A percentile compares a stretch with the other conserved stretches of the same genome.
phyloP scores from a whole-genome alignment of 176 grass and related monocot genomes.

The Poa annua region DNA sequence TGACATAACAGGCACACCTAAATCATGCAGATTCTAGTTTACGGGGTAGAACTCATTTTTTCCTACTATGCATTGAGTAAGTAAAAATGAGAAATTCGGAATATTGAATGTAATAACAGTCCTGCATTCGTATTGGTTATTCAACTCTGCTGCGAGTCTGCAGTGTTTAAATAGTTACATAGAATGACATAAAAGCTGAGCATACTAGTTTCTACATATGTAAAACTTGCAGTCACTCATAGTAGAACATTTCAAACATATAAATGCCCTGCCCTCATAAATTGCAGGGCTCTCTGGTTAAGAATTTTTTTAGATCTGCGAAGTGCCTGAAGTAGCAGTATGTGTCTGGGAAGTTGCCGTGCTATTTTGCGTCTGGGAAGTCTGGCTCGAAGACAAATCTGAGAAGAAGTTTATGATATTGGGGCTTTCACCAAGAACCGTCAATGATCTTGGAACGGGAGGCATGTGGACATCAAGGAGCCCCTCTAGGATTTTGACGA shows the following conservation, averaged over 20 bases:
- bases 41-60: background rate
- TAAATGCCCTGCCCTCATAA: slow-evolving; percentile 16
- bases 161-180: slow-evolving; percentile 22
- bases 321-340: slow-evolving; percentile 45
- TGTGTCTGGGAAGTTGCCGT: slow-evolving; percentile 43
- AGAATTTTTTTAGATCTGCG: slow-evolving; percentile 23
- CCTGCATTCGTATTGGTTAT: slow-evolving; percentile 3
- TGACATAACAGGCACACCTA: background rate
- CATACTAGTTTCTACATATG: slow-evolving; percentile 37
- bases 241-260: slow-evolving; percentile 1
- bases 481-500: slow-evolving; percentile 84
- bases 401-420: no score
- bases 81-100: background rate
- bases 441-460: slow-evolving; percentile 70
- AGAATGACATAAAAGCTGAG: slow-evolving; percentile 11
- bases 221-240: slow-evolving; percentile 31
- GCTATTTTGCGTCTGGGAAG: slow-evolving; percentile 54
- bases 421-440: slow-evolving; percentile 59
- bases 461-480: slow-evolving; percentile 71
- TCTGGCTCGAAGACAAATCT: slow-evolving; percentile 56
- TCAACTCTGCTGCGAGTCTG: slow-evolving; percentile 23
- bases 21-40: slow-evolving; percentile 20
- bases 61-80: background rate
- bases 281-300: slow-evolving; percentile 37
- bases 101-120: slow-evolving; percentile 1